phyloP scores from a whole-genome alignment of 2,329 filamentous ascomycete species.

The Colletotrichum tofieldiae region DNA sequence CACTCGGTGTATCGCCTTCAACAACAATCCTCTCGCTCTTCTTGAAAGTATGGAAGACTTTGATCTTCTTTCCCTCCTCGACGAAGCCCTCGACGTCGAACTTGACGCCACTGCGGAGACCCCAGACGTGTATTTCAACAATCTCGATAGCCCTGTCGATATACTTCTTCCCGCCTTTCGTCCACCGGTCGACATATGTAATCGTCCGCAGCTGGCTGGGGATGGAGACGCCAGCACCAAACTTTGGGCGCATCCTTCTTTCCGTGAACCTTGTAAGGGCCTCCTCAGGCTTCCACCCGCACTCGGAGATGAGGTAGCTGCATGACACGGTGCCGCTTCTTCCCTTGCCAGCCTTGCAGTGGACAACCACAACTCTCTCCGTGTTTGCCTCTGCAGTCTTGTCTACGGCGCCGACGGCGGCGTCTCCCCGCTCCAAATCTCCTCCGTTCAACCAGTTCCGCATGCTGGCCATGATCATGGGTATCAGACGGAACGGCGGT shows the following conservation, averaged over 20 bases:
- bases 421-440: slow-evolving; percentile 51
- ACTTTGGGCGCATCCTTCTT: slow-evolving; percentile 88
- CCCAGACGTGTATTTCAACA: slow-evolving; percentile 91
- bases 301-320: slow-evolving; percentile 91
- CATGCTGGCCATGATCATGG: slow-evolving; percentile 93
- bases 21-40: slow-evolving; percentile 81
- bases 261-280: slow-evolving; percentile 78
- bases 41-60: slow-evolving; percentile 85
- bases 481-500: slow-evolving; percentile 90
- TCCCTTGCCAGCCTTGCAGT: slow-evolving; percentile 98
- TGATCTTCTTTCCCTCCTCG: slow-evolving; percentile 91
- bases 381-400: slow-evolving; percentile 49
- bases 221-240: slow-evolving; percentile 92
- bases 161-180: slow-evolving; percentile 81
- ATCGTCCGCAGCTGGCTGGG: slow-evolving; percentile 93
- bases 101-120: slow-evolving; percentile 88
- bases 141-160: slow-evolving; percentile 88
- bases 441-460: slow-evolving; percentile 83
- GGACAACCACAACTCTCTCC: slow-evolving; percentile 85
- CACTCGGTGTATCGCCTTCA: slow-evolving; percentile 68
- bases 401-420: slow-evolving; percentile 25
- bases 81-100: slow-evolving; percentile 87
- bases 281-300: slow-evolving; percentile 71
- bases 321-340: slow-evolving; percentile 90
- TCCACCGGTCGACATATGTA: slow-evolving; percentile 90